phyloP scores from a whole-genome alignment of 495 filamentous ascomycete genomes.

The Viridothelium virens region DNA sequence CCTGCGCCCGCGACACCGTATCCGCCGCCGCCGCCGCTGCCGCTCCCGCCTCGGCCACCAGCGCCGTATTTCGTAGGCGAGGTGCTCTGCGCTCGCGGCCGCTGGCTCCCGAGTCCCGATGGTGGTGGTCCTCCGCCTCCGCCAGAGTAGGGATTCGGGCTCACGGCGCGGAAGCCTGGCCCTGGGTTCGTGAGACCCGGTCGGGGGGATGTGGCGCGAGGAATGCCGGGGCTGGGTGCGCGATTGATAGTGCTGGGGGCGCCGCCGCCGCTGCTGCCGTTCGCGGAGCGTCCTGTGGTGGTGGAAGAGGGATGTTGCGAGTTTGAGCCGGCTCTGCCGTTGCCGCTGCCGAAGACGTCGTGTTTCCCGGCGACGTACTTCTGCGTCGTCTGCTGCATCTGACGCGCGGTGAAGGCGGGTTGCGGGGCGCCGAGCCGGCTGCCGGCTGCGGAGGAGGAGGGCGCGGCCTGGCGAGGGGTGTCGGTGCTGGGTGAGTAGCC shows the following conservation, averaged over 20 bases:
- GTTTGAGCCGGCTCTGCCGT: background rate
- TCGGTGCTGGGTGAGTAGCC: conserved; percentile 27
- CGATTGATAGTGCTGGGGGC: conserved; percentile 20
- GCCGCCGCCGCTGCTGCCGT: conserved; percentile 16
- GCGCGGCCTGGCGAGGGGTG: conserved; percentile 35
- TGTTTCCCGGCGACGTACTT: conserved; percentile 77
- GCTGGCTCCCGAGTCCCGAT: conserved; percentile 13
- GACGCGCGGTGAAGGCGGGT: conserved; percentile 80
- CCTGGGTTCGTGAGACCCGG: conserved; percentile 38
- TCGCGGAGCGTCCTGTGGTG: conserved; percentile 5
- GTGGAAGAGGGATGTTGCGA: background rate
- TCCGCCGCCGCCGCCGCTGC: conserved; percentile 16
- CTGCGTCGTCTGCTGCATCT: conserved; percentile 89
- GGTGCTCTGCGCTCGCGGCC: conserved; percentile 35
- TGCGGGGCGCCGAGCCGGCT: conserved; percentile 81
- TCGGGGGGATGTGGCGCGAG: conserved; percentile 31
- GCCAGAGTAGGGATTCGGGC: conserved; percentile 27
- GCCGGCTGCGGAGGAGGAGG: conserved; percentile 46
- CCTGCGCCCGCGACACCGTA: background rate
- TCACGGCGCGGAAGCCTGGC: conserved; percentile 34
- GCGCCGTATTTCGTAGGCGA: conserved; percentile 33
- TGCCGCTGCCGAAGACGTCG: conserved; percentile 61
- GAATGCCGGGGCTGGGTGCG: conserved; percentile 14
- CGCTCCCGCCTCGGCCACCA: conserved; percentile 44
- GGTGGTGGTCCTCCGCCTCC: conserved; percentile 12